Evolutionary conservation across 2,329 filamentous ascomycete genomes (phyloP).

Genomic region (Calonectria leucothoes): DNA sequence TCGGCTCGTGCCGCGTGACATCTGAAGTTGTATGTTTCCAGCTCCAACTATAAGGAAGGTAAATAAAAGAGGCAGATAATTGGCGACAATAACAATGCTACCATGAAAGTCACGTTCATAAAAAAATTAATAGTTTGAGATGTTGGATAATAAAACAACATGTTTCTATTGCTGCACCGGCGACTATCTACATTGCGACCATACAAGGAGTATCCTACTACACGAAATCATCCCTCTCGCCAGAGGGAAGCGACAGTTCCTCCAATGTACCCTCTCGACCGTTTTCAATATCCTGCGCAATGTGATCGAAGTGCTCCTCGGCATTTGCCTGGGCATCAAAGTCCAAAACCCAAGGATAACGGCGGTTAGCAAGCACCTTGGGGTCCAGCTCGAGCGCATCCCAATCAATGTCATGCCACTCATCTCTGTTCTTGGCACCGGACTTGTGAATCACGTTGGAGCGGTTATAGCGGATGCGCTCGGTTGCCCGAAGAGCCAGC

Average conservation of each 20-base stretch:
- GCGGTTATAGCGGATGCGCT: conserved; percentile 10
- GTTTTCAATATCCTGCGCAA: neutral
- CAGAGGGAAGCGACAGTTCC: neutral
- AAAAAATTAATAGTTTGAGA: too few relatives aligned
- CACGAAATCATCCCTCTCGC: neutral
- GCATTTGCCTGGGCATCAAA: neutral
- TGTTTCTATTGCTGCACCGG: neutral
- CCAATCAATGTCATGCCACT: conserved; percentile 11
- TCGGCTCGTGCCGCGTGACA: too few relatives aligned
- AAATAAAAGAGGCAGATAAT: too few relatives aligned
- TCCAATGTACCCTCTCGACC: neutral
- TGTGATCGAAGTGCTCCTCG: neutral
- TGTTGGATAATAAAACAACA: neutral
- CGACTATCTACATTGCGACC: neutral
- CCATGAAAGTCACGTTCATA: too few relatives aligned
- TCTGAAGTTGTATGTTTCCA: too few relatives aligned
- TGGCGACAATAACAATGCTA: too few relatives aligned
- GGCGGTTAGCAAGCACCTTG: neutral
- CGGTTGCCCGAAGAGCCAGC: neutral
- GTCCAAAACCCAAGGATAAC: conserved; percentile 1
- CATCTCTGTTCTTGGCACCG: conserved; percentile 1
- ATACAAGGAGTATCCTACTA: neutral
- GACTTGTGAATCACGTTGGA: neutral
- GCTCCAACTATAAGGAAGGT: too few relatives aligned
- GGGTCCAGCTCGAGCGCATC: neutral